Percentiles rank a stretch among this genome's conserved stretches.
Conservation (phyloP, 2,329 filamentous ascomycete species). For the Lithohypha guttulata region DNA sequence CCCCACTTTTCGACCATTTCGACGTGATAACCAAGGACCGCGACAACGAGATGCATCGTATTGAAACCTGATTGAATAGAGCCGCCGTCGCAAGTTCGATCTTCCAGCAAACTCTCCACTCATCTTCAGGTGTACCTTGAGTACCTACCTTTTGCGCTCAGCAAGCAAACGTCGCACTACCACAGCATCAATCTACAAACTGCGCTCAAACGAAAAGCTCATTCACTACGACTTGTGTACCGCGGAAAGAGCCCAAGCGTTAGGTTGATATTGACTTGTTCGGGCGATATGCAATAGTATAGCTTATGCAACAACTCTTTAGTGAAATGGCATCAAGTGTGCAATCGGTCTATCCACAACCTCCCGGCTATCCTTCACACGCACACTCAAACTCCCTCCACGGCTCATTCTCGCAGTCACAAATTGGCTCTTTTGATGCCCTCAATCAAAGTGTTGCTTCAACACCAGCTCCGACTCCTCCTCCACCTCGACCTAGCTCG, state of each 20-base stretch:
- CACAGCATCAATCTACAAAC: not conserved
- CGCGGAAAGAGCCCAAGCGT: no score
- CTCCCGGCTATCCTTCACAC: constrained; percentile 20
- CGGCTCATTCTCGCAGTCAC: constrained; percentile 29
- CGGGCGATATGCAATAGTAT: constrained; percentile 8
- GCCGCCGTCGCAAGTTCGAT: no score
- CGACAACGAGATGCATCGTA: no score
- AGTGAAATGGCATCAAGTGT: constrained; percentile 9
- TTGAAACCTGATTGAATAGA: no score
- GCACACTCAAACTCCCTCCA: constrained; percentile 21
- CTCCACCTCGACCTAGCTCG: constrained; percentile 28
- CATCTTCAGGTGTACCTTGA: not conserved
- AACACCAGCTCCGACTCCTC: constrained; percentile 36
- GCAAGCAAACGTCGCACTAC: not conserved
- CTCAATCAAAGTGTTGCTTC: constrained; percentile 34
- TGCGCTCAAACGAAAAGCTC: constrained; percentile 5
- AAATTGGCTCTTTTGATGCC: constrained; percentile 33
- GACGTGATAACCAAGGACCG: no score
- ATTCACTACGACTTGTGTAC: not conserved
- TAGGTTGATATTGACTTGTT: no score
- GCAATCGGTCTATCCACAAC: constrained; percentile 18
- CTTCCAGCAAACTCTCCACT: not conserved
- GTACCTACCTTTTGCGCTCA: not conserved
- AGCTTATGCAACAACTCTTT: not conserved
- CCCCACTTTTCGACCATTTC: no score